phyloP scores from a whole-genome alignment of 352 stramenopile species.

The Globisporangium paddicum region DNA sequence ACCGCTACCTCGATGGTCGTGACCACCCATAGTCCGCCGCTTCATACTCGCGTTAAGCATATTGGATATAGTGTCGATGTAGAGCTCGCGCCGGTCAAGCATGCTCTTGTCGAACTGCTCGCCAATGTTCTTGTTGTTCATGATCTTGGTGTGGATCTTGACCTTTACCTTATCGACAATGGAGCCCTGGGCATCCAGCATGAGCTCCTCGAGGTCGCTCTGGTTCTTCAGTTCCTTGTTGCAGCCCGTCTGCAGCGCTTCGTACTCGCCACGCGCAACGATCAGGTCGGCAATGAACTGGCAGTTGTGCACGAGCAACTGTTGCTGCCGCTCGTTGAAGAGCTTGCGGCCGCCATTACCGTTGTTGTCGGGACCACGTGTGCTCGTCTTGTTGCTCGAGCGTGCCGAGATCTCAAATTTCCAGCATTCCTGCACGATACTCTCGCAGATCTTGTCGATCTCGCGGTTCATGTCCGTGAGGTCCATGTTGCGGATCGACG shows the following conservation, averaged over 20 bases:
- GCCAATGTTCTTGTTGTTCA: conserved; percentile 88
- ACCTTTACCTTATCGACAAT: conserved; percentile 74
- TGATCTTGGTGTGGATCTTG: conserved; percentile 83
- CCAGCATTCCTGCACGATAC: conserved; percentile 80
- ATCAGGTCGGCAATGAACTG: conserved; percentile 81
- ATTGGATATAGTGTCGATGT: conserved; percentile 75
- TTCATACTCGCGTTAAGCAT: conserved; percentile 73
- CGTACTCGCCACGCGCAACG: conserved; percentile 69
- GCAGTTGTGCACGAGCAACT: conserved; percentile 69
- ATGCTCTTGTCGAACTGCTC: conserved; percentile 84
- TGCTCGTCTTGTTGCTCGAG: conserved; percentile 42
- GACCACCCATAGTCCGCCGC: conserved; percentile 44
- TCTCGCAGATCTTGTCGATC: conserved; percentile 74
- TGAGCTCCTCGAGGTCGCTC: conserved; percentile 45
- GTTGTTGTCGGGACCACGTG: conserved; percentile 34
- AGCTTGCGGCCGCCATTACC: conserved; percentile 34
- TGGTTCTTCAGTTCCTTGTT: conserved; percentile 57
- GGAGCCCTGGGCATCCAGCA: conserved; percentile 51
- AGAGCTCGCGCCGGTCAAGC: conserved; percentile 72
- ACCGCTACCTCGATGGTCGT: conserved; percentile 5
- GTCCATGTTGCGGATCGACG: conserved; percentile 82
- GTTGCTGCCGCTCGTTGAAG: conserved; percentile 81
- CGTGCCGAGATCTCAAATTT: conserved; percentile 82
- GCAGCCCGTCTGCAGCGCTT: conserved; percentile 59
- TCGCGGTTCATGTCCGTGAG: conserved; percentile 74